These are phyloP conservation scores for Saccharomyces uvarum DNA, from an alignment of 1,139 yeast species.

Conservation along the genomic window DNA sequence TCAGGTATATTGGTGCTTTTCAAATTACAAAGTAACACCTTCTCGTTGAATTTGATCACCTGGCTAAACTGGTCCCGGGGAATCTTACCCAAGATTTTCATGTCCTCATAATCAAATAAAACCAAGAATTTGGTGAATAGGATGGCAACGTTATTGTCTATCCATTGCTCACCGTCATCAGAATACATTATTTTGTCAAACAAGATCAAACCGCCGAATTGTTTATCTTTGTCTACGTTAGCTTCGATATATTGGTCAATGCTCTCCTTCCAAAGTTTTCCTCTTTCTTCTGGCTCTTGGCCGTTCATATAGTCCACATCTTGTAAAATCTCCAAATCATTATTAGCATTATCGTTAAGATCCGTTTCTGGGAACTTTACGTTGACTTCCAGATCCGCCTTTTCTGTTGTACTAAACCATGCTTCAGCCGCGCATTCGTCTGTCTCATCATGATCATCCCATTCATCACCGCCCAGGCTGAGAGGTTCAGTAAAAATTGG, in stretches of 20 bases:
- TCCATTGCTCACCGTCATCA: constrained; percentile 26
- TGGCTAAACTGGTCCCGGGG: constrained; percentile 19
- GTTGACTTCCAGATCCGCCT: background rate
- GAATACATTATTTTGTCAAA: constrained; percentile 19
- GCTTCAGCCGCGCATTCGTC: constrained; percentile 8
- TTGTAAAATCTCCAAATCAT: background rate
- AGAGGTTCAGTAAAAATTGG: background rate
- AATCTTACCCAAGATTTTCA: constrained; percentile 19
- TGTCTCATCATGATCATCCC: background rate
- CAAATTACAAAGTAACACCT: constrained; percentile 19
- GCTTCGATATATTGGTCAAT: background rate
- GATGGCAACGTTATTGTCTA: constrained; percentile 10
- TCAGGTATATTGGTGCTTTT: constrained; percentile 29
- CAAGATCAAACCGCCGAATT: constrained; percentile 10
- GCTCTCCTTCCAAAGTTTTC: background rate
- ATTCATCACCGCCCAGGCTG: background rate
- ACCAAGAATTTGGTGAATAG: constrained; percentile 15
- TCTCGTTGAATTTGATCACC: constrained; percentile 10
- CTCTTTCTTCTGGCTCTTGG: background rate
- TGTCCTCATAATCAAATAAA: constrained; percentile 15
- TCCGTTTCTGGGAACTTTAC: background rate
- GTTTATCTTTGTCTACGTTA: constrained; percentile 4
- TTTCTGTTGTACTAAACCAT: constrained; percentile 6
- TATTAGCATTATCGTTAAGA: background rate
- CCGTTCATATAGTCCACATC: background rate